These are phyloP conservation scores for Tuber calosporum DNA, from an alignment of 495 filamentous ascomycete genomes.

Conservation along the genomic window DNA sequence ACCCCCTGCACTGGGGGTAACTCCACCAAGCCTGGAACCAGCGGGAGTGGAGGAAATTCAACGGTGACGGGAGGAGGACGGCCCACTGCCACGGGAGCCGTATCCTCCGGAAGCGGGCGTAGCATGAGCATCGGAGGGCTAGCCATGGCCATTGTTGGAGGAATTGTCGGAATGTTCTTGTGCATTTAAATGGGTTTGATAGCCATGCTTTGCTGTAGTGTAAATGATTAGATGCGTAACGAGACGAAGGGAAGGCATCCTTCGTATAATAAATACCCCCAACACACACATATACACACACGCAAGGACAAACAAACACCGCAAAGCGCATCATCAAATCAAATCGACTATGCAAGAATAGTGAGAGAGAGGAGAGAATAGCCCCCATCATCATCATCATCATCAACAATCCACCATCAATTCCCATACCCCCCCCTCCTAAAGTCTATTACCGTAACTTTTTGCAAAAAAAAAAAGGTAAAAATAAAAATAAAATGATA, in stretches of 20 bases:
- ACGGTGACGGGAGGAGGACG: not conserved
- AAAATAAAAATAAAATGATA: too few species aligned
- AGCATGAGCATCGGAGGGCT: not conserved
- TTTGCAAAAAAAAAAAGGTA: not conserved
- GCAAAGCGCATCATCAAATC: not conserved
- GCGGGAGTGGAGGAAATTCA: not conserved
- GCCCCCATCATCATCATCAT: not conserved
- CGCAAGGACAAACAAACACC: not conserved
- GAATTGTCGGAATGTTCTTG: slow-evolving; percentile 2
- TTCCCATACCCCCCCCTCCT: not conserved
- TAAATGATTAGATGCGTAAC: not conserved
- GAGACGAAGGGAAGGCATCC: not conserved
- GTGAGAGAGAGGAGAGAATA: not conserved
- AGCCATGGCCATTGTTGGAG: not conserved
- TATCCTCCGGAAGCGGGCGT: not conserved
- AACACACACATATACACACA: not conserved
- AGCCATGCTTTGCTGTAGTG: not conserved
- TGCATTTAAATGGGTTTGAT: not conserved
- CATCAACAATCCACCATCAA: too few species aligned
- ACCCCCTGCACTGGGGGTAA: not conserved
- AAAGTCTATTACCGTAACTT: not conserved
- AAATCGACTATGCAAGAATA: not conserved
- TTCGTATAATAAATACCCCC: not conserved
- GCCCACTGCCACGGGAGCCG: not conserved
- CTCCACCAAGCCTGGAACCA: not conserved